Base-by-base conservation (phyloP, 768 basidiomycete genomes). In the Hebeloma cylindrosporum region DNA sequence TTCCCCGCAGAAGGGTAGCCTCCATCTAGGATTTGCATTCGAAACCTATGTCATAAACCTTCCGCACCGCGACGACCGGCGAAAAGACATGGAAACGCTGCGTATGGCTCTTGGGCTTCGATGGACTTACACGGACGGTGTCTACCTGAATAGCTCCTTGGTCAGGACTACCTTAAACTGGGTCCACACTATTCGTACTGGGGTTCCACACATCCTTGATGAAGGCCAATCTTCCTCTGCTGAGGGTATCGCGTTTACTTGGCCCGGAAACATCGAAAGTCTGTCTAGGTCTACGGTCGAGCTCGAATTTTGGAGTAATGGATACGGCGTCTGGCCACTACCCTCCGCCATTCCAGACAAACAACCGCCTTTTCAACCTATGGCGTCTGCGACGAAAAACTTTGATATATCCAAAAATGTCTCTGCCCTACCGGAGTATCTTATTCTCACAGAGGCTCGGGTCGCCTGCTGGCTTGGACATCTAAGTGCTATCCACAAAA, bases 381-480 rank as follows among this genome's bases (percentile, higher is more conserved):
- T 79, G 6, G 65, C 70, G 20, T 78, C 75, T 57, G 72, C 79
- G 27, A 65, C 53, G 10, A 51, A 69, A 31, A 67, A 80, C 52
- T 61, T 68, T 49, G 58, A 60, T 11, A 54, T 75, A 13, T 48
- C 61, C 0, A 52, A 63, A 6, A 75, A 70, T 49, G 56, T 50
- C 27, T 52, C 66, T 10, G 50, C 50, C 0, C 58, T 78, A 5
- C 75, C 75, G 2, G 64, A 69, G 17, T 69, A 79, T 59, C 67
- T 70, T 59, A 49, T 79, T 22, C 75, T 89, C 37, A 80, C 82
- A 1, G 66, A 71, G 20, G 72, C 74, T 13, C 78, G 83, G 41
- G 60, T 87, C 26, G 83, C 85, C 8, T 88, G 84, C 61, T 88
- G 83, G 83, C 67, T 80, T 54, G 87, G 85, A 1, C 86, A 88